Evolutionary conservation across 192 early-diverging fungal genomes (phyloP), one percentile per base, ranked within the genome.

Genomic region (Linderina pennispora): DNA sequence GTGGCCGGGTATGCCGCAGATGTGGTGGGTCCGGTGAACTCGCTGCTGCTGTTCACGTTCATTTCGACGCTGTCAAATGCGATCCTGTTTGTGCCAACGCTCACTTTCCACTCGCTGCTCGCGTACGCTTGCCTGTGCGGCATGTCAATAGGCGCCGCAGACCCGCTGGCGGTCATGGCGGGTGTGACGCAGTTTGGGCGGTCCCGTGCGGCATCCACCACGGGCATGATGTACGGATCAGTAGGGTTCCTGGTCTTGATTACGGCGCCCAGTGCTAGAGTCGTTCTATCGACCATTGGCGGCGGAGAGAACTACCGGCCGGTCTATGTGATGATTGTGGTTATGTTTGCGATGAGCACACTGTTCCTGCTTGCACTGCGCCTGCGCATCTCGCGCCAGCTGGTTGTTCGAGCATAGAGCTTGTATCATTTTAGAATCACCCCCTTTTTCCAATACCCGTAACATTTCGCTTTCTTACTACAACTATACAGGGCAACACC

Each of bases 121-220:
- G 36, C 34, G 0, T 73, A 73, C 10, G 57, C 62, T 0, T 73
- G 69, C 33, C 17, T 73, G 7, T 73, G 69, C 15, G 69, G 69
- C 11, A 50, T 47, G 1, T 65, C 69, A 0, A 65, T 65, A 22
- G 69, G 69, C 0, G 69, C 69, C 0, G 39, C 57, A 0, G 62
- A 73, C 26, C 69, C 62, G 16, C 15, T 73, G 53, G 50, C 69
- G 3, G 57, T 64, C 7, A 73, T 73, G 11, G 58, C 62, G 0
- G 54, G 53, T 0, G 55, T 58, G 3, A 65, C 54, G 13, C 69
- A 65, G 48, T 65, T 65, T 54, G 62, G 62, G 4, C 33, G 52
- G 2, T 40, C 40, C 0, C 25, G 62, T 4, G 58, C 58, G 6
- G 53, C 57, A 0, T 37, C 40, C 7, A 61, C 69, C 5, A 58